A percentile compares a stretch with the other conserved stretches of the same genome.
These are phyloP conservation scores for Populus pruinosa DNA, from an alignment of 345 rosid species.

Conservation along the genomic window DNA sequence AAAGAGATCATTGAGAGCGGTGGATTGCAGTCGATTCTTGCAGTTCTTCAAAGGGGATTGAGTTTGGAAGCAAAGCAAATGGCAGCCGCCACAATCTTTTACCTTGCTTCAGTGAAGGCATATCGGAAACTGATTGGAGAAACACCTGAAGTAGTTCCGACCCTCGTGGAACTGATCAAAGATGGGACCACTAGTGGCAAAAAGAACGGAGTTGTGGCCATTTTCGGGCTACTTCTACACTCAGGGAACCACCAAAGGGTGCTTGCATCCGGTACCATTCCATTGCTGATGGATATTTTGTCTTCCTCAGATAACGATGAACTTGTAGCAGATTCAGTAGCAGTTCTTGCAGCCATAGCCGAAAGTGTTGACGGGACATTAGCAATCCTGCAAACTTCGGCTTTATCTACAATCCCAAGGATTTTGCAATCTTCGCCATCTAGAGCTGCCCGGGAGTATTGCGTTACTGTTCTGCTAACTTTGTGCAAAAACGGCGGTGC, in stretches of 20 bases:
- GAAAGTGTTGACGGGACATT: constrained; percentile 49
- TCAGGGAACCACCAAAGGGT: constrained; percentile 51
- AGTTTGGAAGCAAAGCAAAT: constrained; percentile 56
- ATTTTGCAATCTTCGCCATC: constrained; percentile 33
- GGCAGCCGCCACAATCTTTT: constrained; percentile 68
- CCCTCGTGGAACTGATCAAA: constrained; percentile 49
- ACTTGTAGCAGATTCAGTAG: constrained; percentile 53
- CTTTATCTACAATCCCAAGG: constrained; percentile 34
- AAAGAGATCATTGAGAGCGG: constrained; percentile 46
- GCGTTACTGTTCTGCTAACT: constrained; percentile 48
- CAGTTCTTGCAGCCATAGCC: constrained; percentile 54
- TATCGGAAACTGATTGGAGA: constrained; percentile 58
- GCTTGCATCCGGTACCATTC: constrained; percentile 50
- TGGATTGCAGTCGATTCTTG: constrained; percentile 46
- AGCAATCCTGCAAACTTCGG: constrained; percentile 44
- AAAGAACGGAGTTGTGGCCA: constrained; percentile 59
- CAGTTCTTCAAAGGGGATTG: constrained; percentile 50
- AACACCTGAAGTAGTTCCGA: constrained; percentile 47
- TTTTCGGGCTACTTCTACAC: constrained; percentile 49
- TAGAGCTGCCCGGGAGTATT: constrained; percentile 50
- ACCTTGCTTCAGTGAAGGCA: constrained; percentile 59
- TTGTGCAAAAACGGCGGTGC: constrained; percentile 48
- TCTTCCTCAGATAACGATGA: constrained; percentile 43
- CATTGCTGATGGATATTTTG: constrained; percentile 38
- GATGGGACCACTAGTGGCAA: constrained; percentile 53